Base-by-base conservation (phyloP, 202 grass and related monocot genomes). In the Elaeis oleifera region DNA sequence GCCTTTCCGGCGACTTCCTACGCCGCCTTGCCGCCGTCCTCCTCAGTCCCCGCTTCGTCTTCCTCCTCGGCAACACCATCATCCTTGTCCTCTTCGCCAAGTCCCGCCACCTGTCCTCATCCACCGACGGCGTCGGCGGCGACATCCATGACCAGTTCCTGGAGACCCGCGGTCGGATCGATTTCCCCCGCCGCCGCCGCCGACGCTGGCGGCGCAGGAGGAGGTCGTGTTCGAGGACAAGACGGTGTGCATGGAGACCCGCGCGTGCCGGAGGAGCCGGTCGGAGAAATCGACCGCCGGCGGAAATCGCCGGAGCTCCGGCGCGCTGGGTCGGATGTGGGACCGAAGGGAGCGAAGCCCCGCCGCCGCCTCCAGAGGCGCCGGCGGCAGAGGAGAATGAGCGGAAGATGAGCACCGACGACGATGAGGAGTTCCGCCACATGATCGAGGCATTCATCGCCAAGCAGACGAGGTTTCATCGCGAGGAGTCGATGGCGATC, bases 391-490 rank as follows among this genome's bases (percentile, higher is more conserved):
- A 59, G 71, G 84, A 74, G 54, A 71, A 51, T 23, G 71, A 72
- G 23, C 60, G 67, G 76, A 39, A 21, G 60, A 32, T 20, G 19
- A 80, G 78, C 0, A 20, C 36, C 49, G 88, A 88, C 18, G 92
- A 97, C 64, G 74, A 74, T 27, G 91, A 78, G 8, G 86, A 88
- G 59, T 90, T 96, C 71, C 75, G 81, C 29, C 73, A 71, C 36
- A 84, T 68, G 26, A 75, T 96, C 2, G 91, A 91, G 84, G 87
- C 80, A 68, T 96, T 96, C 79, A 96, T 96, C 59, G 87, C 81
- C 11, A 85, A 74, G 80, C 91, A 97, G 71, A 80, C 85, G 1
- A 53, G 58, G 29, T 92, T 97, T 80, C 94, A 89, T 25, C 80
- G 74, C 66, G 80, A 97, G 81, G 94, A 97, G 71, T 86, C 77